A percentile compares a stretch with the other conserved stretches of the same genome.
Conservation (phyloP, 805 yeast genomes). For the Metschnikowia picachoensis region DNA sequence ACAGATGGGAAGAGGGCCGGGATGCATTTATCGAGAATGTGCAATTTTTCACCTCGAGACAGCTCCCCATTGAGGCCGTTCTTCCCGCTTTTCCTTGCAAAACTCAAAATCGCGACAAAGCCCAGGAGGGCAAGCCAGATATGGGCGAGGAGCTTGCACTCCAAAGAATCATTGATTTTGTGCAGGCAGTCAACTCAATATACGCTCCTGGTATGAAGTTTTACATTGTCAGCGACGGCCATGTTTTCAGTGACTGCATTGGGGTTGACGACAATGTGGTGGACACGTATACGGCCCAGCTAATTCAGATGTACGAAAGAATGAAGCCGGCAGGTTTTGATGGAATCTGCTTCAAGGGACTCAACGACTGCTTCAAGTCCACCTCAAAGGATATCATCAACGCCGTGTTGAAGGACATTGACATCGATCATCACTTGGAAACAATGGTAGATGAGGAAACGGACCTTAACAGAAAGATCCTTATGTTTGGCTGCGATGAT, state of each 20-base stretch:
- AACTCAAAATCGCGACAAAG: conserved; percentile 54
- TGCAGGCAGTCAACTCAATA: conserved; percentile 25
- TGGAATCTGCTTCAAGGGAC: conserved; percentile 31
- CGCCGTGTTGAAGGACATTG: conserved; percentile 18
- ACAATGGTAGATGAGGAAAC: conserved; percentile 31
- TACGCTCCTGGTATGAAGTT: conserved; percentile 55
- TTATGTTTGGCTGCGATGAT: conserved; percentile 37
- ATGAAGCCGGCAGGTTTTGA: conserved; percentile 29
- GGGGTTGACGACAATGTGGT: conserved; percentile 58
- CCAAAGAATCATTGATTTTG: conserved; percentile 28
- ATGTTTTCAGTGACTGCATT: conserved; percentile 61
- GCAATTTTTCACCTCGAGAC: conserved; percentile 47
- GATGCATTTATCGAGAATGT: conserved; percentile 40
- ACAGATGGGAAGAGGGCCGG: conserved; percentile 45
- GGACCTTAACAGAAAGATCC: conserved; percentile 34
- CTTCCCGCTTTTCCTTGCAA: conserved; percentile 66
- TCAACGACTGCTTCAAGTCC: conserved; percentile 33
- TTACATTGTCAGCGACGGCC: conserved; percentile 61
- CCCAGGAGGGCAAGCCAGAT: conserved; percentile 47
- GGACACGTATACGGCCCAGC: conserved; percentile 42
- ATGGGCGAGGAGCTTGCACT: conserved; percentile 44
- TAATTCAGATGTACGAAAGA: conserved; percentile 40
- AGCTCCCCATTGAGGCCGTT: conserved; percentile 49
- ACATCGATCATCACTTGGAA: conserved; percentile 30
- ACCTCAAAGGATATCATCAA: conserved; percentile 14